These are phyloP conservation scores for Puccinia hordei DNA, from an alignment of 1,284 basidiomycete genomes.

Conservation along the genomic window DNA sequence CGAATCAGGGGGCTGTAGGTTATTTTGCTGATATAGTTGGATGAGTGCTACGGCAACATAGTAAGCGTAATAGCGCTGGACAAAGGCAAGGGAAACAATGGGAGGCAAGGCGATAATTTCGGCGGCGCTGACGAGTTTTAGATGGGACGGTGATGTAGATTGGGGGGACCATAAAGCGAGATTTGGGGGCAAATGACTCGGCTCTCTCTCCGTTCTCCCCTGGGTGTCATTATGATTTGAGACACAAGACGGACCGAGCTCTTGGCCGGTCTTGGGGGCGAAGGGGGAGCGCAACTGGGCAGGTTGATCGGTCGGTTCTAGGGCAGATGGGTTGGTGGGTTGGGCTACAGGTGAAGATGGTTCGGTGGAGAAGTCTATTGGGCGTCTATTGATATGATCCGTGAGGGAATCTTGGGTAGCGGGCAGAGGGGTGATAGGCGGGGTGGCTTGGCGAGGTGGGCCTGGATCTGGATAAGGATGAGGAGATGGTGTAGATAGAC, in stretches of 20 bases:
- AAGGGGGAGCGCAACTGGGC: no score
- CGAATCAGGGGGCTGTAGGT: background rate
- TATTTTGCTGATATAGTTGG: background rate
- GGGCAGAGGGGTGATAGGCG: no score
- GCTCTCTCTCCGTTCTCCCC: background rate
- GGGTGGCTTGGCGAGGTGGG: background rate
- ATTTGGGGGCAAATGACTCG: background rate
- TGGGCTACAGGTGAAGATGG: no score
- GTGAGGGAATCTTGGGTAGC: no score
- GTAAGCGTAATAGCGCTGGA: background rate
- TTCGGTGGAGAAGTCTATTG: no score
- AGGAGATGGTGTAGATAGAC: no score
- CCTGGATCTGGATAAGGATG: background rate
- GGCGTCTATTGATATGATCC: no score
- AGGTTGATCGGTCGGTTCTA: no score
- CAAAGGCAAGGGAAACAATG: background rate
- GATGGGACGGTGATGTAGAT: background rate
- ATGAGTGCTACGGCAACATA: background rate
- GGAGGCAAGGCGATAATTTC: background rate
- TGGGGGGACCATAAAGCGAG: background rate
- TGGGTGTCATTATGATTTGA: background rate
- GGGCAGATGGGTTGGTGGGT: no score
- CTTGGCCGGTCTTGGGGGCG: no score
- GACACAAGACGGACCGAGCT: no score
- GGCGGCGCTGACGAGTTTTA: background rate